Evolutionary conservation across 2,329 filamentous ascomycete species (phyloP).

Genomic region (Lachnellula subtilissima): DNA sequence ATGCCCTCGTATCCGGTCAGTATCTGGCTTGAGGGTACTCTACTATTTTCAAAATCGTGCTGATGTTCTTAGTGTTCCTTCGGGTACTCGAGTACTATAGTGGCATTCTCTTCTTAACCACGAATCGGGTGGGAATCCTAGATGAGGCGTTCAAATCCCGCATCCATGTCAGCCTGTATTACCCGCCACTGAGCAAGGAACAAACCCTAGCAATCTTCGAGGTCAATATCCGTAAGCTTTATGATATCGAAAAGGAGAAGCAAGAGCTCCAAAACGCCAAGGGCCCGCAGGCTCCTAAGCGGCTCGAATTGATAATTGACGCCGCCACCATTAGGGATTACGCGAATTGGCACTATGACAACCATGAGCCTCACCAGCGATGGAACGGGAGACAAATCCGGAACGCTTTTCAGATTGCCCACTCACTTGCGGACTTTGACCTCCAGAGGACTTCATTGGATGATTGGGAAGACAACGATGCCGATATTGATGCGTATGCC

Average conservation of each 20-base stretch:
- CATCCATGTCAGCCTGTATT: conserved; percentile 23
- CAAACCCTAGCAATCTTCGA: conserved; percentile 19
- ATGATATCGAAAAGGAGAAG: conserved; percentile 3
- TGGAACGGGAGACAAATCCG: conserved; percentile 31
- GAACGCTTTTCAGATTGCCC: conserved; percentile 29
- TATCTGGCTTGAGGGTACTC: not conserved
- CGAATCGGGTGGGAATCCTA: conserved; percentile 25
- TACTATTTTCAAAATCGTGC: not conserved
- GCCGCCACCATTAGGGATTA: not conserved
- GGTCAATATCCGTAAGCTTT: conserved; percentile 3
- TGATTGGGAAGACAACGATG: too few relatives aligned
- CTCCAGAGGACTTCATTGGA: too few relatives aligned
- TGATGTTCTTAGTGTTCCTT: conserved; percentile 31
- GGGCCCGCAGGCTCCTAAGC: too few relatives aligned
- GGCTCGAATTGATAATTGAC: not conserved
- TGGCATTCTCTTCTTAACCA: conserved; percentile 34
- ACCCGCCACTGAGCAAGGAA: conserved; percentile 8
- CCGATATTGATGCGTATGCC: too few relatives aligned
- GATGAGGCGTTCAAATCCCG: conserved; percentile 28
- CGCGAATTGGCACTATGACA: conserved; percentile 2
- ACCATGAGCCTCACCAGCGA: not conserved
- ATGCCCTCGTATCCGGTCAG: conserved; percentile 32
- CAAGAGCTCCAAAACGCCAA: too few relatives aligned
- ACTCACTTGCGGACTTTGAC: conserved; percentile 26
- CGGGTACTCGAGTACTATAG: conserved; percentile 32